A percentile compares a stretch with the other conserved stretches of the same genome.
Conservation (phyloP, 1,284 basidiomycete species). For the Butyriboletus appendiculatus region DNA sequence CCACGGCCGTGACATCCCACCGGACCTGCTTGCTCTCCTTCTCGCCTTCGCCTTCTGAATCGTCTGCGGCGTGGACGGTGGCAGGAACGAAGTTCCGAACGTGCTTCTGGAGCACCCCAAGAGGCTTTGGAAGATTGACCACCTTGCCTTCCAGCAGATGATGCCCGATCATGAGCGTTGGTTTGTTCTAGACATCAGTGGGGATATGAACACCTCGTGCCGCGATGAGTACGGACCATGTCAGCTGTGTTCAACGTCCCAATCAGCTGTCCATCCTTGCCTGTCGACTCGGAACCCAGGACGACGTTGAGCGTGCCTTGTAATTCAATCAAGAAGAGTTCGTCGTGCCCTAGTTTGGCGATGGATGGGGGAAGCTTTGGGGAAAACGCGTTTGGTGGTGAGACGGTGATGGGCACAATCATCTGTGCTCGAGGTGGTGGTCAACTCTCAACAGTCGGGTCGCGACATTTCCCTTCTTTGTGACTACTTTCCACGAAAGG, state of each 20-base stretch:
- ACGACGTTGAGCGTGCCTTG: slow-evolving; percentile 72
- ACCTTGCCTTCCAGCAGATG: slow-evolving; percentile 90
- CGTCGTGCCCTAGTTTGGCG: slow-evolving; percentile 66
- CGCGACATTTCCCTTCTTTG: too few relatives aligned
- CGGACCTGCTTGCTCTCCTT: slow-evolving; percentile 18
- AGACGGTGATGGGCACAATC: slow-evolving; percentile 54
- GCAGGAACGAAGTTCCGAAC: slow-evolving; percentile 5
- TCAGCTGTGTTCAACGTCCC: slow-evolving; percentile 61
- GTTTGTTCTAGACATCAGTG: slow-evolving; percentile 57
- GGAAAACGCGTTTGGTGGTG: slow-evolving; percentile 31
- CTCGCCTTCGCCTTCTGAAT: neutral
- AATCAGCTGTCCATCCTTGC: slow-evolving; percentile 59
- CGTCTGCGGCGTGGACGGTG: neutral
- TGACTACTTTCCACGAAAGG: neutral
- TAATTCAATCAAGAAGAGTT: slow-evolving; percentile 72
- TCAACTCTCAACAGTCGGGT: neutral
- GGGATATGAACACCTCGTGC: neutral
- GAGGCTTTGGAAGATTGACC: slow-evolving; percentile 71
- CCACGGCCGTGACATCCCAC: slow-evolving; percentile 57
- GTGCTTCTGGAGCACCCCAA: slow-evolving; percentile 61
- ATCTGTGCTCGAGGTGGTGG: slow-evolving; percentile 30
- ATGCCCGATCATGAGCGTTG: slow-evolving; percentile 82
- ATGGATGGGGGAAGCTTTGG: slow-evolving; percentile 57
- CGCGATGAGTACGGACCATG: slow-evolving; percentile 38
- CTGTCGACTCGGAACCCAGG: slow-evolving; percentile 47